Evolutionary conservation across 2,329 filamentous ascomycete species (phyloP).

Genomic region (Endocalyx cinctus): DNA sequence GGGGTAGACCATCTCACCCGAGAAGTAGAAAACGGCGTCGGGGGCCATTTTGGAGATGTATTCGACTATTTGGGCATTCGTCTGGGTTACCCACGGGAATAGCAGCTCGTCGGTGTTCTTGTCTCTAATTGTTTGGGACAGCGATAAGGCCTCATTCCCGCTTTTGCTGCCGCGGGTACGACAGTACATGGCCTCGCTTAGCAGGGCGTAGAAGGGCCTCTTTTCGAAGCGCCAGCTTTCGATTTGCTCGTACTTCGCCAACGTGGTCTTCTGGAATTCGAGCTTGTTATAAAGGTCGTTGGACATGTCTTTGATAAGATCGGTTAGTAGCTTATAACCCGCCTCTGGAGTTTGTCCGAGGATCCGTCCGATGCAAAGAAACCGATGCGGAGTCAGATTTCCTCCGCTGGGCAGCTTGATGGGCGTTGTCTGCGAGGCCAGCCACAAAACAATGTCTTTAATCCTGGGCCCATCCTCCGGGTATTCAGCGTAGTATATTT

Average conservation of each 20-base stretch:
- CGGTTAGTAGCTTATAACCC: no score
- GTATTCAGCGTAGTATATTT: slow-evolving; percentile 61
- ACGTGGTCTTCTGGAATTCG: slow-evolving; percentile 14
- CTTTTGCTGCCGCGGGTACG: no score
- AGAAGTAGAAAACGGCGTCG: slow-evolving; percentile 13
- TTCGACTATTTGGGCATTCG: no score
- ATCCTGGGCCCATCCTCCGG: slow-evolving; percentile 61
- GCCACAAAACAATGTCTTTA: slow-evolving; percentile 31
- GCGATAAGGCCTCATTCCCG: background rate
- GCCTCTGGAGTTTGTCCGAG: slow-evolving; percentile 47
- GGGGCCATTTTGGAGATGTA: no score
- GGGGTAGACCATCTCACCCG: slow-evolving; percentile 18
- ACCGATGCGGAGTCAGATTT: slow-evolving; percentile 52
- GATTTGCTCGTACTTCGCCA: background rate
- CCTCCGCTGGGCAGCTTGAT: slow-evolving; percentile 37
- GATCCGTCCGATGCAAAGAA: slow-evolving; percentile 55
- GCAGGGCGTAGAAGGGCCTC: slow-evolving; percentile 16
- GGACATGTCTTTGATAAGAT: no score
- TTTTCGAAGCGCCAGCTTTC: slow-evolving; percentile 13
- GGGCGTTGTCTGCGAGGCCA: background rate
- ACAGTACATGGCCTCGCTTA: slow-evolving; percentile 18
- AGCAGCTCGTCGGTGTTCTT: background rate
- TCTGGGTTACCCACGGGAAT: slow-evolving; percentile 16
- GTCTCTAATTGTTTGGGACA: slow-evolving; percentile 9
- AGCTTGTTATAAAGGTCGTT: background rate